A percentile compares a stretch with the other conserved stretches of the same genome.
Conservation (phyloP, 805 yeast genomes). For the Naumovozyma baii region DNA sequence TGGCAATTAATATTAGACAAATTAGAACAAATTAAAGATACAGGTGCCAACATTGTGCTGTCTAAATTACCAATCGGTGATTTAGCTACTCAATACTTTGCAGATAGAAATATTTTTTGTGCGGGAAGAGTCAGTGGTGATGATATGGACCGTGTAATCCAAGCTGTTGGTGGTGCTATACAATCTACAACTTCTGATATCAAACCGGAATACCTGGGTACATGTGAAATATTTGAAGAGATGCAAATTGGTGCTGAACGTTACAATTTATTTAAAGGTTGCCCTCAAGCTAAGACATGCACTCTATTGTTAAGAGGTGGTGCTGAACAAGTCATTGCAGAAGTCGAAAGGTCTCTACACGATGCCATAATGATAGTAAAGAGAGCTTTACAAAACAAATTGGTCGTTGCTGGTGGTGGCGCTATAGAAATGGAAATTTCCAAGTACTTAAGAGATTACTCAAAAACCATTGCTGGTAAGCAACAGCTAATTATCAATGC, state of each 20-base stretch:
- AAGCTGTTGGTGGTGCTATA: constrained; percentile 88
- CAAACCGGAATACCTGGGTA: constrained; percentile 62
- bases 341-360: constrained; percentile 93
- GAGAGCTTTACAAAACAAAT: constrained; percentile 78
- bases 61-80: constrained; percentile 97
- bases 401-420: constrained; percentile 97
- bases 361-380: constrained; percentile 98
- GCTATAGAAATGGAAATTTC: constrained; percentile 98
- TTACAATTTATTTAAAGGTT: constrained; percentile 85
- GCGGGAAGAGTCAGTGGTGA: constrained; percentile 89
- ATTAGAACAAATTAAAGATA: constrained; percentile 65
- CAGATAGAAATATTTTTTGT: constrained; percentile 91
- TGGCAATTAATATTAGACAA: constrained; percentile 89
- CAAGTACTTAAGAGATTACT: constrained; percentile 73
- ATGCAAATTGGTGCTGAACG: constrained; percentile 94
- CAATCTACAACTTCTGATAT: constrained; percentile 74
- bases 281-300: constrained; percentile 87
- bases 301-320: constrained; percentile 93
- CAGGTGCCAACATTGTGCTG: constrained; percentile 88
- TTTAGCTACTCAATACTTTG: constrained; percentile 96
- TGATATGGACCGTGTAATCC: constrained; percentile 84
- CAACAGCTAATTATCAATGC: constrained; percentile 90
- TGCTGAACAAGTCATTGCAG: constrained; percentile 95
- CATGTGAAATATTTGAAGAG: constrained; percentile 82
- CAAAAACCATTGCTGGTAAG: constrained; percentile 86